A percentile compares a stretch with the other conserved stretches of the same genome.
Conservation (phyloP, 768 basidiomycete genomes). For the Grammothele lineata region DNA sequence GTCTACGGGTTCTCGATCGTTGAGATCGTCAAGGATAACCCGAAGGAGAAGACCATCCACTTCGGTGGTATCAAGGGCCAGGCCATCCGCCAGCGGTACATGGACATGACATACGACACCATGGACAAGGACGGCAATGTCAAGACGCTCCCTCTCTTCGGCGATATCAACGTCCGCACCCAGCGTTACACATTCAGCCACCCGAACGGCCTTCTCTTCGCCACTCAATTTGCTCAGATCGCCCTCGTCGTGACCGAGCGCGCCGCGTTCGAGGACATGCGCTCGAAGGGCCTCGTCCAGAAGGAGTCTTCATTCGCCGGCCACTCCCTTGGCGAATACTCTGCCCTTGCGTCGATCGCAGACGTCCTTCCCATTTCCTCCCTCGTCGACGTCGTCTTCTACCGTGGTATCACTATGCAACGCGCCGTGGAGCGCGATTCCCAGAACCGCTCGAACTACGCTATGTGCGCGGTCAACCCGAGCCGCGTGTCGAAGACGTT, state of each 20-base stretch:
- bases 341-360: constrained; percentile 95
- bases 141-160: constrained; percentile 93
- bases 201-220: constrained; percentile 90
- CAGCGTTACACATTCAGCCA: constrained; percentile 99
- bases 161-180: constrained; percentile 91
- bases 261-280: constrained; percentile 98
- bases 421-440: constrained; percentile 96
- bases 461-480: constrained; percentile 99
- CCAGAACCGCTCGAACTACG: constrained; percentile 91
- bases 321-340: constrained; percentile 98
- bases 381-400: constrained; percentile 97
- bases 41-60: constrained; percentile 96
- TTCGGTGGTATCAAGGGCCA: constrained; percentile 99
- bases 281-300: constrained; percentile 92
- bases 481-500: constrained; percentile 92
- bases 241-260: constrained; percentile 98
- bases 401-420: constrained; percentile 99
- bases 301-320: constrained; percentile 92
- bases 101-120: constrained; percentile 98
- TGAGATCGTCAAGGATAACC: constrained; percentile 98
- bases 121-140: constrained; percentile 95
- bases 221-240: constrained; percentile 98
- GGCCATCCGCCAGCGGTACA: constrained; percentile 97
- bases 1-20: constrained; percentile 99
- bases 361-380: constrained; percentile 94